Conservation (phyloP, 352 stramenopile species). For the Phytopythium vexans region DNA sequence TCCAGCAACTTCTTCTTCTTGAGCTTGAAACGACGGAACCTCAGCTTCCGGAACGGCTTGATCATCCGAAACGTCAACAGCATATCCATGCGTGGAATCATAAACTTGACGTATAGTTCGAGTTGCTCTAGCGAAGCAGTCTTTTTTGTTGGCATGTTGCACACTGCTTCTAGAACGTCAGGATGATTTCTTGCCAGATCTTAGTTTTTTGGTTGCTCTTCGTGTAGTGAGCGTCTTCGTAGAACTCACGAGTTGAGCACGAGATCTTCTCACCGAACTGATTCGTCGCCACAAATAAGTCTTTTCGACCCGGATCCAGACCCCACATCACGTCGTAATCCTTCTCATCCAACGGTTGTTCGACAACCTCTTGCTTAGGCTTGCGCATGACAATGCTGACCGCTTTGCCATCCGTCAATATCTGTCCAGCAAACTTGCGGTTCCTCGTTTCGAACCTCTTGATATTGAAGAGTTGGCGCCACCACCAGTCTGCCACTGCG, state of each 20-base stretch:
- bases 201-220: constrained; percentile 12
- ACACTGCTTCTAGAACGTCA: constrained; percentile 3
- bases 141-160: constrained; percentile 15
- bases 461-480: constrained; percentile 8
- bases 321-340: constrained; percentile 9
- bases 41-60: constrained; percentile 11
- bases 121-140: constrained; percentile 3
- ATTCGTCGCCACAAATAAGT: constrained; percentile 13
- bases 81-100: constrained; percentile 5
- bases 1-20: constrained; percentile 10
- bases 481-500: not conserved
- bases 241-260: constrained; percentile 10
- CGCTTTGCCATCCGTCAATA: constrained; percentile 9
- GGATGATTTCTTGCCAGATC: constrained; percentile 9
- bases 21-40: constrained; percentile 2
- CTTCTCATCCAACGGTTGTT: not conserved
- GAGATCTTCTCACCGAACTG: constrained; percentile 5
- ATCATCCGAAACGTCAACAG: constrained; percentile 1
- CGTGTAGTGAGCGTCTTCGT: constrained; percentile 9
- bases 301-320: constrained; percentile 7
- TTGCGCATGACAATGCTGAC: constrained; percentile 13
- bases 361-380: not conserved
- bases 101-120: constrained; percentile 8
- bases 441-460: constrained; percentile 4
- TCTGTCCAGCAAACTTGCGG: constrained; percentile 4